phyloP scores from a whole-genome alignment of 305 asterid genomes.

The Ilex paraguariensis region DNA sequence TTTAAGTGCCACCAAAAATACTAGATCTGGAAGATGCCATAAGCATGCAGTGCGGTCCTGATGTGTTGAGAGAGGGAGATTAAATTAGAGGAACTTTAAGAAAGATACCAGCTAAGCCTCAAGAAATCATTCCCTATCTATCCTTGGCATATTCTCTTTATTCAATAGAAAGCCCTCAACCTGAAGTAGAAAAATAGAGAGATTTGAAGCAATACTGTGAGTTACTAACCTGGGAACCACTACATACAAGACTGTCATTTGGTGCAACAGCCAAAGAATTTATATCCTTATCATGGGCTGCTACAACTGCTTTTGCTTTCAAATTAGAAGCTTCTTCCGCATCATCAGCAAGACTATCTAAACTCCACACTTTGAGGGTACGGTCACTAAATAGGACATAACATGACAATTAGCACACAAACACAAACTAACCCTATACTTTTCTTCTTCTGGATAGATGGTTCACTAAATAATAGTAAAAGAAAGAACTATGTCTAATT shows the following conservation, averaged over 20 bases:
- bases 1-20: slow-evolving; percentile 61
- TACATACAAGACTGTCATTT: slow-evolving; percentile 93
- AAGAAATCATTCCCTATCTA: neutral
- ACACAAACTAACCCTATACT: slow-evolving; percentile 1
- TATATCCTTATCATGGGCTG: slow-evolving; percentile 98
- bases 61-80: slow-evolving; percentile 16
- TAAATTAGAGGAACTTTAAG: neutral
- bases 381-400: slow-evolving; percentile 58
- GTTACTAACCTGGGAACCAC: slow-evolving; percentile 88
- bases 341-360: slow-evolving; percentile 55
- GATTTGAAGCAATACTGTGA: neutral
- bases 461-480: too few relatives aligned
- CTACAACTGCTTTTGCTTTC: slow-evolving; percentile 85
- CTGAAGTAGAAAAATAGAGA: neutral
- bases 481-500: too few relatives aligned
- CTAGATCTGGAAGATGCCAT: slow-evolving; percentile 95
- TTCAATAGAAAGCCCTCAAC: neutral
- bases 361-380: slow-evolving; percentile 88
- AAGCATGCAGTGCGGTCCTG: slow-evolving; percentile 98
- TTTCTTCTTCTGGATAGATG: too few relatives aligned
- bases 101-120: neutral
- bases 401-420: slow-evolving; percentile 15
- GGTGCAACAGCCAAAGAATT: slow-evolving; percentile 90
- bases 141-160: too few relatives aligned
- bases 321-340: slow-evolving; percentile 42